Conservation (phyloP, 2,329 filamentous ascomycete genomes). For the Exserohilum turcica region DNA sequence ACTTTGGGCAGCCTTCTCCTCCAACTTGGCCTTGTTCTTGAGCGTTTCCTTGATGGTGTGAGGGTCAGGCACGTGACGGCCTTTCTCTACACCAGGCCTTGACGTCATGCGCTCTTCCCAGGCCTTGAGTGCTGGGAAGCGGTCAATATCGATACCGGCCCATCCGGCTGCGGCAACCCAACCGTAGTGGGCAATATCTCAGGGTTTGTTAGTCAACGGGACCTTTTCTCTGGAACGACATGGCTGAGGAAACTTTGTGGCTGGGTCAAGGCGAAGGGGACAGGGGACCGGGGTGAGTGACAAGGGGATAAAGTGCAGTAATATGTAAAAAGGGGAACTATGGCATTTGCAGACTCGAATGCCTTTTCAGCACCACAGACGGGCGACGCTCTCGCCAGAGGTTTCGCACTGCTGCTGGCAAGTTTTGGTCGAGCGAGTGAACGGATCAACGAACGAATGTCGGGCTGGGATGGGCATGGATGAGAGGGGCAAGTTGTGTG, state of each 20-base stretch:
- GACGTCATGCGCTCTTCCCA: constrained; percentile 75
- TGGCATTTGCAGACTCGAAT: too few relatives aligned
- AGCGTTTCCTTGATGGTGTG: constrained; percentile 66
- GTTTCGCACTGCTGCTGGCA: too few relatives aligned
- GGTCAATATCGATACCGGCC: constrained; percentile 69
- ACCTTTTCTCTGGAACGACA: background rate
- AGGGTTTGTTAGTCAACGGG: constrained; percentile 4
- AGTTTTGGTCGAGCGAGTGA: too few relatives aligned
- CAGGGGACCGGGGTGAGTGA: background rate
- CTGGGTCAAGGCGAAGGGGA: background rate
- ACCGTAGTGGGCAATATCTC: constrained; percentile 78
- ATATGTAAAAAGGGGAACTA: too few relatives aligned
- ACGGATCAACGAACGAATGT: background rate
- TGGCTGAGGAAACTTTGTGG: background rate
- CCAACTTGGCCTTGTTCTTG: constrained; percentile 62
- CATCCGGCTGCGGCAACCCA: constrained; percentile 70
- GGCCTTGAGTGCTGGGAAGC: constrained; percentile 75
- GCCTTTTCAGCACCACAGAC: too few relatives aligned
- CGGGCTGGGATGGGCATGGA: background rate
- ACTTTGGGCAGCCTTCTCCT: constrained; percentile 58
- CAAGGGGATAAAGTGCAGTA: too few relatives aligned
- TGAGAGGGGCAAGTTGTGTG: background rate
- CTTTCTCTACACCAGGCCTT: constrained; percentile 75
- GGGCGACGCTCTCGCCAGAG: too few relatives aligned
- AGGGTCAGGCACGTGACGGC: constrained; percentile 70